Evolutionary conservation across 2,329 filamentous ascomycete genomes (phyloP).

Genomic region (Furcasterigmium sp.): DNA sequence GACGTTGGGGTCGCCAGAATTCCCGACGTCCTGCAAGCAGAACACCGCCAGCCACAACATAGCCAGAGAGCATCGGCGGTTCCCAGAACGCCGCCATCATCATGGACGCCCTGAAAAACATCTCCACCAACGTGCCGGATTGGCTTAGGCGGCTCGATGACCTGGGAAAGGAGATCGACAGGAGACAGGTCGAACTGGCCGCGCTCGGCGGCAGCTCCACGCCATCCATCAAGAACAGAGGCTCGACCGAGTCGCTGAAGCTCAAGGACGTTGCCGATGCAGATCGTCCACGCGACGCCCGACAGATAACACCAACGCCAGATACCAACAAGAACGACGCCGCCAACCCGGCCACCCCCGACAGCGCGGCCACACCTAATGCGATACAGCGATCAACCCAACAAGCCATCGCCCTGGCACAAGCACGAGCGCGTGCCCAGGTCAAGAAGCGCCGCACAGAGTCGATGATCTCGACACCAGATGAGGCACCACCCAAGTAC

Average conservation of each 20-base stretch:
- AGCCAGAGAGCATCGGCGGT: slow-evolving; percentile 18
- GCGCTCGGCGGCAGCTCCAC: slow-evolving; percentile 30
- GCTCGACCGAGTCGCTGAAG: slow-evolving; percentile 49
- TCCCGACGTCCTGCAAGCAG: slow-evolving; percentile 17
- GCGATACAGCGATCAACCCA: slow-evolving; percentile 33
- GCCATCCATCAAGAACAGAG: slow-evolving; percentile 43
- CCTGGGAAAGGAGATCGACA: slow-evolving; percentile 54
- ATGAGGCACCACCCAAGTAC: slow-evolving; percentile 47
- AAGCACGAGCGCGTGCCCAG: slow-evolving; percentile 39
- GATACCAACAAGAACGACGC: slow-evolving; percentile 9
- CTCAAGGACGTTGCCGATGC: slow-evolving; percentile 32
- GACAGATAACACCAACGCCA: slow-evolving; percentile 5
- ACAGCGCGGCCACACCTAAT: slow-evolving; percentile 25
- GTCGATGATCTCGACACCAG: slow-evolving; percentile 45
- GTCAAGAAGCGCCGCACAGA: slow-evolving; percentile 46
- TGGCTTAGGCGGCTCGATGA: slow-evolving; percentile 57
- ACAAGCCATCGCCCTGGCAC: slow-evolving; percentile 39
- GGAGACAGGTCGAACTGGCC: slow-evolving; percentile 57
- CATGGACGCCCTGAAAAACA: slow-evolving; percentile 51
- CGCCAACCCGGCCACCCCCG: slow-evolving; percentile 20
- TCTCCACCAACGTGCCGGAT: slow-evolving; percentile 51
- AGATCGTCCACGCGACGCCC: slow-evolving; percentile 4
- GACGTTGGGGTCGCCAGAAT: slow-evolving; percentile 21
- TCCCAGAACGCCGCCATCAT: slow-evolving; percentile 37
- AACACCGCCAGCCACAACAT: slow-evolving; percentile 17